These are phyloP conservation scores for Thraustotheca clavata DNA, from an alignment of 352 stramenopile species.

Conservation along the genomic window DNA sequence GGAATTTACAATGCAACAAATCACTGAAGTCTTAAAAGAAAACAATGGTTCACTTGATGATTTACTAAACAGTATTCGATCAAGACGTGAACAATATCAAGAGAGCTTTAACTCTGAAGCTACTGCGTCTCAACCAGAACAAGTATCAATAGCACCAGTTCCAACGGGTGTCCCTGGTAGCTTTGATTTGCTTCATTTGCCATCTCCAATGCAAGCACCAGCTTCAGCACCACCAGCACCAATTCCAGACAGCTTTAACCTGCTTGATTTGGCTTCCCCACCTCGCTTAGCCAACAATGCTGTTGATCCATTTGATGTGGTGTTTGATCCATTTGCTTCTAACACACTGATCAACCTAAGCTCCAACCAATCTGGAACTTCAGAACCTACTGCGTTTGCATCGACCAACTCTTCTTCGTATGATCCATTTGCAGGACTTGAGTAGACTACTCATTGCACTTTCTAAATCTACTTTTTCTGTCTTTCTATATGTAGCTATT, in stretches of 20 bases:
- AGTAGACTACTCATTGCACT: not conserved
- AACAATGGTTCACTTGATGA: slow-evolving; percentile 33
- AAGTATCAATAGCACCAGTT: not conserved
- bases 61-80: not conserved
- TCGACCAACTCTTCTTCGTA: not conserved
- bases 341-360: slow-evolving; percentile 2
- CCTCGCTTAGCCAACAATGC: not conserved
- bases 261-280: not conserved
- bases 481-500: too few species aligned
- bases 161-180: not conserved
- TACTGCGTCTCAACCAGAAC: not conserved
- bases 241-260: not conserved
- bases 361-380: not conserved
- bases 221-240: too few species aligned
- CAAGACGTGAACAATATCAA: not conserved
- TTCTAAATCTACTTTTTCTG: not conserved
- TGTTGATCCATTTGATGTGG: slow-evolving; percentile 1
- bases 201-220: slow-evolving; percentile 2
- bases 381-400: not conserved
- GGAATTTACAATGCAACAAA: slow-evolving; percentile 55
- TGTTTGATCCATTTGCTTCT: not conserved
- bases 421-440: not conserved
- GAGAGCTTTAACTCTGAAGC: not conserved
- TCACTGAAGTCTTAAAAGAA: slow-evolving; percentile 63
- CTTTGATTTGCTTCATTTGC: slow-evolving; percentile 10